phyloP scores from a whole-genome alignment of 2,329 filamentous ascomycete species.

The Diaporthe sp. region DNA sequence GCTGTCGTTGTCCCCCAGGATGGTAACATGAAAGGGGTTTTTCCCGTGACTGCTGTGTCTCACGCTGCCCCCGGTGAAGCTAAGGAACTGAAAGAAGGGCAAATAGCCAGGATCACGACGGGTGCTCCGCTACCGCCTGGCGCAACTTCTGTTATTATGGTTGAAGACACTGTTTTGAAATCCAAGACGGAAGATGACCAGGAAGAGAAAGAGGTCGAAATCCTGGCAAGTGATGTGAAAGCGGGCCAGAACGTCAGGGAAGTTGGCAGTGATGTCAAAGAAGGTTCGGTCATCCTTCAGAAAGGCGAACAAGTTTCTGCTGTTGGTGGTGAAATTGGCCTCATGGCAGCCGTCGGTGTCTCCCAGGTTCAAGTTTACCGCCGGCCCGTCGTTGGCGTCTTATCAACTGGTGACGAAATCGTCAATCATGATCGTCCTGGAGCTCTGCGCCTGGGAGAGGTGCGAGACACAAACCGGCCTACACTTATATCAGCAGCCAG shows the following conservation, averaged over 20 bases:
- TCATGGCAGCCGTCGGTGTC: constrained; percentile 88
- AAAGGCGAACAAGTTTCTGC: constrained; percentile 87
- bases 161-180: constrained; percentile 88
- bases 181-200: constrained; percentile 81
- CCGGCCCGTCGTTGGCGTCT: constrained; percentile 83
- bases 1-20: constrained; percentile 78
- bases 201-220: constrained; percentile 91
- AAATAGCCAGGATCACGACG: constrained; percentile 92
- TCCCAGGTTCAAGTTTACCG: constrained; percentile 78
- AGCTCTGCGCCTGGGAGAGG: constrained; percentile 80
- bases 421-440: constrained; percentile 77
- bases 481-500: constrained; percentile 83
- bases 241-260: constrained; percentile 91
- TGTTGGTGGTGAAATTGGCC: constrained; percentile 89
- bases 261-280: constrained; percentile 86
- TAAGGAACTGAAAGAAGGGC: constrained; percentile 74
- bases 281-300: constrained; percentile 77
- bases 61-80: constrained; percentile 83
- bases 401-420: constrained; percentile 96
- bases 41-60: constrained; percentile 87
- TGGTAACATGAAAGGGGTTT: constrained; percentile 79
- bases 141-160: constrained; percentile 94
- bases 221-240: constrained; percentile 81
- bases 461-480: constrained; percentile 92
- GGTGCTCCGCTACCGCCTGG: constrained; percentile 91